These are phyloP conservation scores for Bacterosira constricta DNA, from an alignment of 108 stramenopile genomes.

Conservation along the genomic window DNA sequence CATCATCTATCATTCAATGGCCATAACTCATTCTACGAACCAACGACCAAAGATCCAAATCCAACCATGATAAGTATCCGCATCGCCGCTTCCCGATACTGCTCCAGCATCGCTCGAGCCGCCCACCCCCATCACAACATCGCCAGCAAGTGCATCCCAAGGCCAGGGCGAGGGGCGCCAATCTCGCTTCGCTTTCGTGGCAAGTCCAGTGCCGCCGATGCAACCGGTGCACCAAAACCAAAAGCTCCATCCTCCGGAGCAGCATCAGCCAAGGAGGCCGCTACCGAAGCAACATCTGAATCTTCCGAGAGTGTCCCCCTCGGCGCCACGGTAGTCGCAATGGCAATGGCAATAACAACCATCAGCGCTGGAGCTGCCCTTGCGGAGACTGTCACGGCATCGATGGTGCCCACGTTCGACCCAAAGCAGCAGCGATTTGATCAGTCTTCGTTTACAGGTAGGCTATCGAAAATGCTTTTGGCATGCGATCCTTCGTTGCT, in stretches of 20 bases:
- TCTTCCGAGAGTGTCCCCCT: conserved; percentile 17
- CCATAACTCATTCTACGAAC: too few relatives aligned
- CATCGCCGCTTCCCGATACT: conserved; percentile 7
- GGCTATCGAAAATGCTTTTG: conserved; percentile 72
- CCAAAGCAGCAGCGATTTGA: conserved; percentile 61
- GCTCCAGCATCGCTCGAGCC: conserved; percentile 5
- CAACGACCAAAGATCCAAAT: too few relatives aligned
- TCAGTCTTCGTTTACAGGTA: conserved; percentile 61
- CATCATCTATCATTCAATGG: too few relatives aligned
- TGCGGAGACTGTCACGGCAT: conserved; percentile 58
- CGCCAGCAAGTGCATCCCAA: background rate
- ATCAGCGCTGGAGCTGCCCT: conserved; percentile 50
- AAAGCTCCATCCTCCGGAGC: background rate
- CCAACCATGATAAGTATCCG: conserved; percentile 4
- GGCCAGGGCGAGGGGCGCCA: background rate
- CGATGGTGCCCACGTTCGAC: conserved; percentile 56
- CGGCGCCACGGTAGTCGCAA: conserved; percentile 52
- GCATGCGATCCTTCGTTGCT: conserved; percentile 77
- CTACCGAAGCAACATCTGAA: conserved; percentile 1
- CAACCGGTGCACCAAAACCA: background rate
- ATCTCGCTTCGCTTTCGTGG: conserved; percentile 5
- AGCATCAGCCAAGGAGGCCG: conserved; percentile 3
- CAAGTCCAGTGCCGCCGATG: conserved; percentile 20
- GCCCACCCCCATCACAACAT: background rate
- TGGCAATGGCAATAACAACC: conserved; percentile 53